Conservation (phyloP, 2,329 filamentous ascomycete species). For the Sporothrix phasma region DNA sequence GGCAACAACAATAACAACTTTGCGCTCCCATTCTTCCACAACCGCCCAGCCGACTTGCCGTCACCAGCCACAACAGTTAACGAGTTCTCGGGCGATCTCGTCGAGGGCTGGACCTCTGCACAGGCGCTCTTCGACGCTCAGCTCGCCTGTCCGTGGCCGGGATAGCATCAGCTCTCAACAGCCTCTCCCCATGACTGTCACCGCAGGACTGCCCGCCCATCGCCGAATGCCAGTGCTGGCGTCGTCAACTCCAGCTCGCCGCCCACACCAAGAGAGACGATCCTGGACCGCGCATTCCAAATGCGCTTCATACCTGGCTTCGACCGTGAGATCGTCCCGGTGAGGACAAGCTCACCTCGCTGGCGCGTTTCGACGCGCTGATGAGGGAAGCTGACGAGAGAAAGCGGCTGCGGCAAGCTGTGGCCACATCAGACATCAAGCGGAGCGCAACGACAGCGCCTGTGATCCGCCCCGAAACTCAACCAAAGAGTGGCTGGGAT, state of each 20-base stretch:
- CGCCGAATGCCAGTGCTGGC: slow-evolving; percentile 22
- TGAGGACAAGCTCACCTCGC: slow-evolving; percentile 53
- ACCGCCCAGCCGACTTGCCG: slow-evolving; percentile 44
- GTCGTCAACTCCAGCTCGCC: slow-evolving; percentile 40
- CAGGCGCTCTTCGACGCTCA: slow-evolving; percentile 49
- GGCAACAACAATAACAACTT: slow-evolving; percentile 10
- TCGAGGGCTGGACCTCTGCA: slow-evolving; percentile 51
- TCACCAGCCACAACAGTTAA: slow-evolving; percentile 44
- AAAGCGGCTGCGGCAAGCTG: slow-evolving; percentile 29
- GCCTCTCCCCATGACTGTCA: slow-evolving; percentile 26
- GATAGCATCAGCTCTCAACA: slow-evolving; percentile 45
- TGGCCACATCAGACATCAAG: slow-evolving; percentile 24
- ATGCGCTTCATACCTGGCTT: slow-evolving; percentile 53
- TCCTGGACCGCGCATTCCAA: slow-evolving; percentile 57
- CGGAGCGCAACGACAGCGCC: slow-evolving; percentile 18
- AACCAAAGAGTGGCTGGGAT: slow-evolving; percentile 42
- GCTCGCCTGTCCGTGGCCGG: slow-evolving; percentile 45
- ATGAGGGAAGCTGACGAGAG: slow-evolving; percentile 52
- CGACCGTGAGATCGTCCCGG: slow-evolving; percentile 40
- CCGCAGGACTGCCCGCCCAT: slow-evolving; percentile 27
- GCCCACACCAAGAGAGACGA: slow-evolving; percentile 50
- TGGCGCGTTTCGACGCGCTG: slow-evolving; percentile 55
- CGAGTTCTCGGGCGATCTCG: slow-evolving; percentile 45
- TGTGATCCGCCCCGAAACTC: slow-evolving; percentile 22
- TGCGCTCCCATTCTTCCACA: slow-evolving; percentile 13